phyloP scores from a whole-genome alignment of 805 yeast genomes.

The Yarrowia sp. region DNA sequence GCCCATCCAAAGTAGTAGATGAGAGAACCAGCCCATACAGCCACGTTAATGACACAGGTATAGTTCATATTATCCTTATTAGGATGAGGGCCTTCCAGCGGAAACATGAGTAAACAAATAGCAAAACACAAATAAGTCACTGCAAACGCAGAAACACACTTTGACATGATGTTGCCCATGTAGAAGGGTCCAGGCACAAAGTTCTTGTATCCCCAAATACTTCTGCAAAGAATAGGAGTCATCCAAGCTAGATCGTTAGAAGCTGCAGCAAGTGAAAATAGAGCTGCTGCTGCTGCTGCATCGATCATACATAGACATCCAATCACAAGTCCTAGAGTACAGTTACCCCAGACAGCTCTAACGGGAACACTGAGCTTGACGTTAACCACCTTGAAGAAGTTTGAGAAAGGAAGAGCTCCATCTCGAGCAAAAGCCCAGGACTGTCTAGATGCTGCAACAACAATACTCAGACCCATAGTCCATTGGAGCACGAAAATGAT shows the following conservation, averaged over 20 bases:
- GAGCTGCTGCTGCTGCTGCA: slow-evolving; percentile 59
- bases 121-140: slow-evolving; percentile 52
- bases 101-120: slow-evolving; percentile 61
- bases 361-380: slow-evolving; percentile 59
- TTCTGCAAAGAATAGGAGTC: slow-evolving; percentile 54
- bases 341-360: slow-evolving; percentile 58
- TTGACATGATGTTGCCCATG: slow-evolving; percentile 51
- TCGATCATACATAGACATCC: slow-evolving; percentile 62
- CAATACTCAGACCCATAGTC: slow-evolving; percentile 63
- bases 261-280: slow-evolving; percentile 61
- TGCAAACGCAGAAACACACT: slow-evolving; percentile 47
- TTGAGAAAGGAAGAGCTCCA: slow-evolving; percentile 67
- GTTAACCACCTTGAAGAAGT: slow-evolving; percentile 56
- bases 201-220: slow-evolving; percentile 48
- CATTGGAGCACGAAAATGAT: slow-evolving; percentile 59
- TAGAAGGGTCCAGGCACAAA: slow-evolving; percentile 68
- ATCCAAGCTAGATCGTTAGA: slow-evolving; percentile 66
- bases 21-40: slow-evolving; percentile 55
- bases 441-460: slow-evolving; percentile 66
- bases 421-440: slow-evolving; percentile 77
- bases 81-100: slow-evolving; percentile 42
- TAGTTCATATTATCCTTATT: slow-evolving; percentile 58
- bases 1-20: slow-evolving; percentile 54
- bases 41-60: slow-evolving; percentile 59
- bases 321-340: slow-evolving; percentile 46